Base-by-base conservation (phyloP, 2,329 filamentous ascomycete species). In the Gnomoniopsis smithogilvyi region DNA sequence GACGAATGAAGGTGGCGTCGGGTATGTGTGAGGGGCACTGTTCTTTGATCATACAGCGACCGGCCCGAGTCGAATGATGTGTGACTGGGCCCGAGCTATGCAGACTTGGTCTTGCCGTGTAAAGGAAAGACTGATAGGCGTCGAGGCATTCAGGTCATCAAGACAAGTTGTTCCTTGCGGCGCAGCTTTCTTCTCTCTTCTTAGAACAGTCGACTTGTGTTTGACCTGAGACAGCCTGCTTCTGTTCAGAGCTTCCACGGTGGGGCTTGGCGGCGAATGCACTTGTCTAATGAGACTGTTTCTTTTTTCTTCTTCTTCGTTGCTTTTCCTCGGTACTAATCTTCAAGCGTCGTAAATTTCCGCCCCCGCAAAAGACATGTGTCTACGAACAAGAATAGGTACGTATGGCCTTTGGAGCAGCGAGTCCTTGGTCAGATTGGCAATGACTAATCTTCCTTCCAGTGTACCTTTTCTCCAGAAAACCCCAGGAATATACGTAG, bases 251-350 rank as follows among this genome's bases (percentile, higher is more conserved):
- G 14, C 41, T 41, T 34, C 50, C 33, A 50, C 19, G 14, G 21
- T 33, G 43, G 50, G n/a, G 19, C 51, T 52, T 57, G 48, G 54
- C 41, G 61, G 54, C 54, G 46, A 58, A 57, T 54, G 47, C 43
- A 45, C 46, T 10, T 61, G 61, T 60, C 58, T 61, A 46, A 60
- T 58, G 59, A 58, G 58, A 61, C 34, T 36, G 49, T 58, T 53
- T 61, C 50, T 51, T 46, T 26, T 51, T n/a, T 51, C 38, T 26
- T 51, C 12, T 24, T 15, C 24, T n/a, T 22, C 17, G 41, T 54
- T 53, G 36, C 49, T 54, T 51, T 43, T 60, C 53, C 24, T 43
- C 48, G 50, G 43, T 11, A 41, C n/a, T 19, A 19, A 11, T 19
- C n/a, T n/a, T 10, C 15, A 45, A 45, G 43, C 19, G n/a, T 36